These are phyloP conservation scores for Orobanche coerulescens DNA, from an alignment of 257 asterid species.

Conservation along the genomic window DNA sequence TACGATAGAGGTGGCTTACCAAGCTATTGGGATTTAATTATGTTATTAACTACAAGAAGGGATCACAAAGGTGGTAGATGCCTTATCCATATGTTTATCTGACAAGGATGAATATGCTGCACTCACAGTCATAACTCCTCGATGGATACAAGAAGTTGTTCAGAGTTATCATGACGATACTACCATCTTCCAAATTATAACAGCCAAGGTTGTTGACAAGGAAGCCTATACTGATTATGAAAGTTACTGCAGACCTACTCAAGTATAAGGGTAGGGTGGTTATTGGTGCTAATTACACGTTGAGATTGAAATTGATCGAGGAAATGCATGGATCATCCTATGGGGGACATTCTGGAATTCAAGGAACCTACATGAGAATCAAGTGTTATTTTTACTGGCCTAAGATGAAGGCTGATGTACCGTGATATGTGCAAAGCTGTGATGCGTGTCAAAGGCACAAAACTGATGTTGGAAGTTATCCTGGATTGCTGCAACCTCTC, in stretches of 20 bases:
- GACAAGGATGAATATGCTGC: too few species aligned
- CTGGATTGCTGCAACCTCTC: neutral
- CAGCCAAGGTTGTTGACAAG: too few species aligned
- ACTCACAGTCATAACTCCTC: too few species aligned
- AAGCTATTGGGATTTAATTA: neutral
- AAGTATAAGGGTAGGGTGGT: too few species aligned
- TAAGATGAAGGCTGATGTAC: neutral
- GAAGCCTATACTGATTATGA: too few species aligned
- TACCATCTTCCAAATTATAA: too few species aligned
- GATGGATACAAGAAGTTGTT: too few species aligned
- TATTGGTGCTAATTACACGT: too few species aligned
- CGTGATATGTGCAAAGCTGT: neutral
- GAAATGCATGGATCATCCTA: neutral
- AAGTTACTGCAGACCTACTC: too few species aligned
- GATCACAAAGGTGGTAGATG: neutral
- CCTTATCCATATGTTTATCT: too few species aligned
- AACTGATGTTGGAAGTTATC: neutral
- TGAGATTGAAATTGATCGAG: too few species aligned
- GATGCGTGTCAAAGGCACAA: neutral
- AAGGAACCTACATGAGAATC: neutral
- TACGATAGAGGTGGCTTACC: neutral
- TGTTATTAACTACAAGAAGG: neutral
- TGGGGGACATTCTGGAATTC: neutral
- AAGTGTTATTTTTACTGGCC: neutral
- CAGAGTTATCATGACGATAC: too few species aligned